Evolutionary conservation across 1,284 basidiomycete species (phyloP).

Genomic region (Chalciporus sp.): DNA sequence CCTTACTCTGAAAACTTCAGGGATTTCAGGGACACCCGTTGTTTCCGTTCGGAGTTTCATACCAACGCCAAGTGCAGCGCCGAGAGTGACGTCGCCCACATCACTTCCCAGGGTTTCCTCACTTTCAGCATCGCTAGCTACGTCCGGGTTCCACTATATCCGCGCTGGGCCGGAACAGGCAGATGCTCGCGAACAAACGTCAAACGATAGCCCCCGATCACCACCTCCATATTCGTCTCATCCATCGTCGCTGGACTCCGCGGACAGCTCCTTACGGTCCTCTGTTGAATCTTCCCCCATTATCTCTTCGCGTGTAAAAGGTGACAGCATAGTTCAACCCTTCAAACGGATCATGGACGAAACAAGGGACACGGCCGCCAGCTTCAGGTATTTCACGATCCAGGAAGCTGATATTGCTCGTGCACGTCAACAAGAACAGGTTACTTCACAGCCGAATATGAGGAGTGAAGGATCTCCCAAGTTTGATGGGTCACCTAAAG

Average conservation of each 20-base stretch:
- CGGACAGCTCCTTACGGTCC: slow-evolving; percentile 31
- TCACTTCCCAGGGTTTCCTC: slow-evolving; percentile 52
- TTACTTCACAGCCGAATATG: slow-evolving; percentile 15
- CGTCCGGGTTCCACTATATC: slow-evolving; percentile 60
- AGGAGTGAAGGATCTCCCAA: slow-evolving; percentile 19
- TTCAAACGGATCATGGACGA: slow-evolving; percentile 64
- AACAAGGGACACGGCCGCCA: slow-evolving; percentile 63
- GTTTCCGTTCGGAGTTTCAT: slow-evolving; percentile 54
- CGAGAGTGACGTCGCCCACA: slow-evolving; percentile 38
- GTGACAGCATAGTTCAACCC: slow-evolving; percentile 39
- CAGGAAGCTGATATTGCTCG: slow-evolving; percentile 59
- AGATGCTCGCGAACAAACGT: slow-evolving; percentile 13
- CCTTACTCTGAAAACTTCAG: slow-evolving; percentile 17
- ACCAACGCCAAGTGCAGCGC: slow-evolving; percentile 45
- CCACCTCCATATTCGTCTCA: slow-evolving; percentile 37
- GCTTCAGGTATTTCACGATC: slow-evolving; percentile 63
- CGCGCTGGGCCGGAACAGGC: slow-evolving; percentile 16
- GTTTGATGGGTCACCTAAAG: slow-evolving; percentile 13
- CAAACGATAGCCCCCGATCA: slow-evolving; percentile 28
- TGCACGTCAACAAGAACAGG: slow-evolving; percentile 27
- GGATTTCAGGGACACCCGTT: slow-evolving; percentile 24
- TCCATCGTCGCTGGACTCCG: slow-evolving; percentile 32
- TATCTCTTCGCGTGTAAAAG: slow-evolving; percentile 34
- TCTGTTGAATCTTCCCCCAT: slow-evolving; percentile 38
- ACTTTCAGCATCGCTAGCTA: slow-evolving; percentile 69